Base-by-base conservation (phyloP, 495 filamentous ascomycete genomes). In the Hypomontagnella monticulosa region DNA sequence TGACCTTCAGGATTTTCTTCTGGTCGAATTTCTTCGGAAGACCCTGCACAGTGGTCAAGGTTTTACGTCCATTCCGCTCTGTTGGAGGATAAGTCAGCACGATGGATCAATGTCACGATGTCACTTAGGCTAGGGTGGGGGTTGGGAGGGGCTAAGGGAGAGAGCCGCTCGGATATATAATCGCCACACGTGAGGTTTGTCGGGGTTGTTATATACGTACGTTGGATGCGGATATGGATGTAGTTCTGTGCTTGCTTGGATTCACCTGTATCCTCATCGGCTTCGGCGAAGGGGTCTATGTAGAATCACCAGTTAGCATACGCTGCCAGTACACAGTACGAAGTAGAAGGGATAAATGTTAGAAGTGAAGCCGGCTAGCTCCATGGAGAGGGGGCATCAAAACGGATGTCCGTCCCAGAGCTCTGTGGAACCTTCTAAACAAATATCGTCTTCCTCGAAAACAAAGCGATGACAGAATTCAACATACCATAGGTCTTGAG, bases 31-130 rank as follows among this genome's bases (percentile, higher is more conserved):
- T 97, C 85, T 93, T 93, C 56, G 95, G 93, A 66, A 99, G 87
- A 79, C 95, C 95, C 86, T 98, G 93, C 69, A 98, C 93, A 69
- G 95, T 99, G 67, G 95, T 99, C 91, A 99, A 87, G 81, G 95
- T 98, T 88, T 99, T 99, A 80, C 96, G 96, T 89, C 95, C 95
- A 98, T 98, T 99, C 82, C 95, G 96, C 87, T 98, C 95, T 98
- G 77, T 60, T 51, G 30, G 14, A 11, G 14, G 8, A 41, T 6
- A 54, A 51, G 60, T 70, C 23, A 63, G 68, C 48, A 61, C 5
- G n/a, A 12, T 38, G 49, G 49, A 34, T 27, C 23, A 2, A 27
- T 27, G 23, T 27, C 6, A 27, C 23, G 2, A 27, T 27, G 23
- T 2, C 23, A 27, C 23, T 2, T 27, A 27, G 23, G 19, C 34